Evolutionary conservation across 2,329 filamentous ascomycete species (phyloP).

Genomic region (Fusarium nelsonii): DNA sequence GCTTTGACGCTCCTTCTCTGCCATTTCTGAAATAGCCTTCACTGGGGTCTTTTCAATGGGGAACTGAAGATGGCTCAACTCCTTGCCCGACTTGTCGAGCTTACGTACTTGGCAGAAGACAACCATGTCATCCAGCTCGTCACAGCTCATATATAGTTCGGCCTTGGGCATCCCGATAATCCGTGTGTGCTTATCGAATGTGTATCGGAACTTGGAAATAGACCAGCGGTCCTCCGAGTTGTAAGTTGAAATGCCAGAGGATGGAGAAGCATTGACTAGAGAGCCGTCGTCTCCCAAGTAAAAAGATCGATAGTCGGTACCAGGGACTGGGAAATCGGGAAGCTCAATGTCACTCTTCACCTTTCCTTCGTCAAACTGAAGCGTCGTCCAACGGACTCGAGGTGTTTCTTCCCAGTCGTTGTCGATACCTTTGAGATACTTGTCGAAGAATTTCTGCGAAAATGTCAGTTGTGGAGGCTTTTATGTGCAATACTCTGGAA

Average conservation of each 20-base stretch:
- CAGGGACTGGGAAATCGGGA: constrained; percentile 27
- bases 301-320: constrained; percentile 19
- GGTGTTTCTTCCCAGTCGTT: constrained; percentile 44
- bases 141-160: constrained; percentile 37
- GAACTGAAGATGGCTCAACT: constrained; percentile 23
- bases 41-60: constrained; percentile 22
- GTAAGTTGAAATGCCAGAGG: constrained; percentile 8
- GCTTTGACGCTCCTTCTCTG: constrained; percentile 17
- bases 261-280: background rate
- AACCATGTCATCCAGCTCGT: constrained; percentile 26
- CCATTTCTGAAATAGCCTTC: constrained; percentile 7
- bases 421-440: constrained; percentile 36
- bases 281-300: constrained; percentile 10
- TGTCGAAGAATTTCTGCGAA: constrained; percentile 35
- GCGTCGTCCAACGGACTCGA: constrained; percentile 36
- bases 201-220: constrained; percentile 32
- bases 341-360: constrained; percentile 34
- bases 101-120: constrained; percentile 22
- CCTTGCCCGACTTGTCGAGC: constrained; percentile 17
- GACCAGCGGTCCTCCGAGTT: constrained; percentile 36
- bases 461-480: rapidly evolving
- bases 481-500: rapidly evolving
- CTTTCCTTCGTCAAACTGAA: constrained; percentile 39
- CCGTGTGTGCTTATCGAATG: constrained; percentile 21
- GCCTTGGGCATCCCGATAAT: constrained; percentile 32